Percentiles rank a stretch among this genome's conserved stretches.
Conservation (phyloP, 116 monocot genomes). For the Zostera marina region DNA sequence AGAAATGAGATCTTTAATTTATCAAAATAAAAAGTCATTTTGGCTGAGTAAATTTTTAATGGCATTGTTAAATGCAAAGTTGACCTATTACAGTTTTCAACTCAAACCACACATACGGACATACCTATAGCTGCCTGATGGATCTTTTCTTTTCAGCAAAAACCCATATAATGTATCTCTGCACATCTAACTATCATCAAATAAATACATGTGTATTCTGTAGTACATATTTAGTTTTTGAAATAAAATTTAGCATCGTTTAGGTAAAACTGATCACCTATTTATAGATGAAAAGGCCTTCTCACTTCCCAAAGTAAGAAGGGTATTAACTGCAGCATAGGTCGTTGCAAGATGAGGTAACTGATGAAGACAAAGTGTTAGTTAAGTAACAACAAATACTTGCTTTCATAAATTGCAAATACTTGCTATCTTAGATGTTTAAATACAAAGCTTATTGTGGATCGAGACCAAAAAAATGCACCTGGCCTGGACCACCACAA, state of each 20-base stretch:
- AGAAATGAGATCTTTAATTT: too few relatives aligned
- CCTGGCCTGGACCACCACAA: constrained; percentile 99
- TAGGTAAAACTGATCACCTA: constrained; percentile 31
- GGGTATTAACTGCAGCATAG: constrained; percentile 86
- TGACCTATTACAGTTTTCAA: too few relatives aligned
- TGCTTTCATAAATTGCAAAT: not conserved
- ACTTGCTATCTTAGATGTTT: not conserved
- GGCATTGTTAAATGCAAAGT: too few relatives aligned
- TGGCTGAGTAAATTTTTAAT: too few relatives aligned
- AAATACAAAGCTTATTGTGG: not conserved
- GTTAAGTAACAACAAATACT: not conserved
- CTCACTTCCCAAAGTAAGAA: constrained; percentile 66
- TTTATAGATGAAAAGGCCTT: constrained; percentile 72
- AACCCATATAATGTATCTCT: constrained; percentile 49
- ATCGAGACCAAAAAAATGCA: constrained; percentile 14
- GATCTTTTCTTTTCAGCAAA: constrained; percentile 74
- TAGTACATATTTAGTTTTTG: not conserved
- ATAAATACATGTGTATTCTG: not conserved
- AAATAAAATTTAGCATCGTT: constrained; percentile 2
- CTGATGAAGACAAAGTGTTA: constrained; percentile 14
- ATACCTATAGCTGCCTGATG: constrained; percentile 76
- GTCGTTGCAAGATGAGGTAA: constrained; percentile 97
- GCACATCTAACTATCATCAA: constrained; percentile 8
- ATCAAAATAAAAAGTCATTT: too few relatives aligned
- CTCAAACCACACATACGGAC: too few relatives aligned